phyloP scores from a whole-genome alignment of 31 red algal species.

The Porphyra umbilicalis region DNA sequence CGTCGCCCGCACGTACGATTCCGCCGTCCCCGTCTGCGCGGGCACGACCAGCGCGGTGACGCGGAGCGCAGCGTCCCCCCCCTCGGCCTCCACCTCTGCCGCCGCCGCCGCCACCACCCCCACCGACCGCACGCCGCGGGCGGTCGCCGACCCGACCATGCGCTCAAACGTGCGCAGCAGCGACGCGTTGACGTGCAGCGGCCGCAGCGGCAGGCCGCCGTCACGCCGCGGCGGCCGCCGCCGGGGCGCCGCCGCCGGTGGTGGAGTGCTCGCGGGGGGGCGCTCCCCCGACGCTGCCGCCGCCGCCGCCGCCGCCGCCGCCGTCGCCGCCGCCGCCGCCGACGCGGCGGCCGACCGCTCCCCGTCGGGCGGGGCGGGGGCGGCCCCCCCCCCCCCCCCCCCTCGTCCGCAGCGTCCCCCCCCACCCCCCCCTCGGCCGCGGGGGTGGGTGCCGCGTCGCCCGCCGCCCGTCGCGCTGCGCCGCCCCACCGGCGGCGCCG shows the following conservation, averaged over 20 bases:
- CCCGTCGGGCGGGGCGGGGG: not conserved
- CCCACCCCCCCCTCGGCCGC: not conserved
- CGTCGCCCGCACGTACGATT: not conserved
- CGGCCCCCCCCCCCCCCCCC: too few relatives aligned
- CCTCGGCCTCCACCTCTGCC: not conserved
- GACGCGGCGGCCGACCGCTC: not conserved
- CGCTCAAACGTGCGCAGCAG: not conserved
- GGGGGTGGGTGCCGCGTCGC: not conserved
- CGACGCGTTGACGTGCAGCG: not conserved
- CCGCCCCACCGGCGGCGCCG: not conserved
- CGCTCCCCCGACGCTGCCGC: not conserved
- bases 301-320: not conserved
- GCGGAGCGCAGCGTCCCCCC: not conserved
- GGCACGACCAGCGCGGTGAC: not conserved
- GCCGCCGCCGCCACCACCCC: not conserved
- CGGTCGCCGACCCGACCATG: not conserved
- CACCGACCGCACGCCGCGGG: not conserved
- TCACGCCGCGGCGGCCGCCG: too few relatives aligned
- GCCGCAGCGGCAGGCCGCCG: too few relatives aligned
- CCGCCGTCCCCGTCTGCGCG: not conserved
- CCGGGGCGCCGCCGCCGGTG: not conserved
- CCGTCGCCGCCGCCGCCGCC: not conserved
- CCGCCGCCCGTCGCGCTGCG: not conserved
- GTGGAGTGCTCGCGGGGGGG: too few relatives aligned
- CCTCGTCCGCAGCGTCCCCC: not conserved